Conservation (phyloP, 73 alveolate species). For the Stentor coeruleus region DNA sequence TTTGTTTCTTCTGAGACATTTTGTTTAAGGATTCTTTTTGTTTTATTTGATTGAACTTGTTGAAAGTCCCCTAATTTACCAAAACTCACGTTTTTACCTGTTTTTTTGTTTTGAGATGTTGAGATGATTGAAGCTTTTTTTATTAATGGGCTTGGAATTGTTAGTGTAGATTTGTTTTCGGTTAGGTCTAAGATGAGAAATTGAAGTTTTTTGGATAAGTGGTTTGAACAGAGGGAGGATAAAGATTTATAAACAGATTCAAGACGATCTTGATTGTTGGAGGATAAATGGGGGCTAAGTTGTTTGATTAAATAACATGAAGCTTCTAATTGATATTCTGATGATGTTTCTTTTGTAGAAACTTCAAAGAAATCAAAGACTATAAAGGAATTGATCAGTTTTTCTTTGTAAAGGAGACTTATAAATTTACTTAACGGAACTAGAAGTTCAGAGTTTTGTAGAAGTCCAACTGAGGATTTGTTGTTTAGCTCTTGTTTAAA, state of each 20-base stretch:
- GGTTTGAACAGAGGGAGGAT: not conserved
- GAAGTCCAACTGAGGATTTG: not conserved
- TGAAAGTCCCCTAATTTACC: not conserved
- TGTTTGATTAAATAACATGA: too few relatives aligned
- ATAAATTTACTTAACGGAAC: not conserved
- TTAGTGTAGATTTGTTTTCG: not conserved
- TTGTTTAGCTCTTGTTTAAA: not conserved
- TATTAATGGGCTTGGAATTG: not conserved
- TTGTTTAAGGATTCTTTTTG: not conserved
- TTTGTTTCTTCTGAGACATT: not conserved
- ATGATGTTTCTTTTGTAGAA: not conserved
- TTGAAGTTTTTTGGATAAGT: not conserved
- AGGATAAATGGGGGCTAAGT: not conserved
- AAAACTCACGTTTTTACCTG: slow-evolving; percentile 6
- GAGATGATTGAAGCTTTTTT: not conserved
- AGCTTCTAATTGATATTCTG: too few relatives aligned
- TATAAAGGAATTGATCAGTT: not conserved
- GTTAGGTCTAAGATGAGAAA: not conserved
- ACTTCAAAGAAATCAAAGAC: not conserved
- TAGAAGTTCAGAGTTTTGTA: not conserved
- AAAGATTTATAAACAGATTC: not conserved
- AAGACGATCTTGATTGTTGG: not conserved
- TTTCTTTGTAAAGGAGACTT: not conserved
- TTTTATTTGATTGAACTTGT: not conserved
- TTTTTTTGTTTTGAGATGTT: too few relatives aligned